Percentiles rank a stretch among this genome's conserved stretches.
Evolutionary conservation across 148 eudicot species (phyloP).

Genomic region (Vaccinium macrocarpon): DNA sequence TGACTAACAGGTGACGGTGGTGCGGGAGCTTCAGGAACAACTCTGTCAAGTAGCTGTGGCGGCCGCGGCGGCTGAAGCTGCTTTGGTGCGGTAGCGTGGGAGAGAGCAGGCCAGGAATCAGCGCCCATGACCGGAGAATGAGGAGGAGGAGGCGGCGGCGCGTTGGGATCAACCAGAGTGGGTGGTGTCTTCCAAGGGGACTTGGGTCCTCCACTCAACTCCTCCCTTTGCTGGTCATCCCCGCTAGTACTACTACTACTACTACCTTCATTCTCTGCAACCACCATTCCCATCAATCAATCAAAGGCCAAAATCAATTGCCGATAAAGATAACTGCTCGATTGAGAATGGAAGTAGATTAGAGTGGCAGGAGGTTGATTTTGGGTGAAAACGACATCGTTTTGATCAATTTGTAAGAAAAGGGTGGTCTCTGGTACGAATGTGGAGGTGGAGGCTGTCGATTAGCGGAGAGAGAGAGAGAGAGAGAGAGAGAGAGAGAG

Average conservation of each 20-base stretch:
- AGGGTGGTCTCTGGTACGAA: not conserved
- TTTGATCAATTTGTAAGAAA: not conserved
- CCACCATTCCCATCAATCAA: conserved; percentile 32
- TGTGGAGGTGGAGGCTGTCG: not conserved
- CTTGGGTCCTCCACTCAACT: conserved; percentile 34
- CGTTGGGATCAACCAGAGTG: conserved; percentile 5
- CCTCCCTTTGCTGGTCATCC: conserved; percentile 37
- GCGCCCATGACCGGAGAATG: conserved; percentile 43
- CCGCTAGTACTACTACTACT: not conserved
- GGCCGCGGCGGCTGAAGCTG: not conserved
- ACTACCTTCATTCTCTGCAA: conserved; percentile 50
- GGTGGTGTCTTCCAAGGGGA: conserved; percentile 78
- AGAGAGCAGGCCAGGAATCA: conserved; percentile 75
- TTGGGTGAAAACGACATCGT: not conserved
- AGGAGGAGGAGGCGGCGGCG: conserved; percentile 18
- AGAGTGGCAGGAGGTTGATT: not conserved
- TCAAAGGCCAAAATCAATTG: not conserved
- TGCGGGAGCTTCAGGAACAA: conserved; percentile 17
- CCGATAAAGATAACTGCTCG: not conserved
- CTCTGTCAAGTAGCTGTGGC: conserved; percentile 18
- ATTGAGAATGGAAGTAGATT: not conserved
- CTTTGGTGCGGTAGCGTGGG: conserved; percentile 32
- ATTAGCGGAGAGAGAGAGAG: not conserved
- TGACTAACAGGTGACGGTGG: conserved; percentile 29
- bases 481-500: not conserved